Evolutionary conservation across 768 basidiomycete species (phyloP).

Genomic region (Boletus tomentosulus): DNA sequence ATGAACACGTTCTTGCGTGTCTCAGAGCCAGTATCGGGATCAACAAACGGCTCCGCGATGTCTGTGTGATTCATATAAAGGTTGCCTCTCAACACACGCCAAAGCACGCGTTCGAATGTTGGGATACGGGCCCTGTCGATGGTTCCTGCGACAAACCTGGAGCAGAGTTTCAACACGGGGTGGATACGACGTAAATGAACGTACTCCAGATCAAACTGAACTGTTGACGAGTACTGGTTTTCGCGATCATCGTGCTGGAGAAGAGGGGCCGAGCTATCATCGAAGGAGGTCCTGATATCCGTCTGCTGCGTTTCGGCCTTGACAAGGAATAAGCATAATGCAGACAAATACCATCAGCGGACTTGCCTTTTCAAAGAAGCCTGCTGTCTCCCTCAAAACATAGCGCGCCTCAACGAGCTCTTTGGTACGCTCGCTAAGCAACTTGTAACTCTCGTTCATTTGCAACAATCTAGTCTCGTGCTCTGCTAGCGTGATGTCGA

Average conservation of each 20-base stretch:
- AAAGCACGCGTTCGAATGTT: conserved; percentile 95
- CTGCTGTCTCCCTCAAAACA: conserved; percentile 91
- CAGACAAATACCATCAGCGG: neutral
- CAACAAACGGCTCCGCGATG: conserved; percentile 88
- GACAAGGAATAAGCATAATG: conserved; percentile 6
- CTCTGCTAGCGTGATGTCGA: conserved; percentile 82
- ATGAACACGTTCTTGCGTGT: conserved; percentile 98
- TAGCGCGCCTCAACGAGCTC: conserved; percentile 93
- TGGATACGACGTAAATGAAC: conserved; percentile 20
- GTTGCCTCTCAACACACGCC: conserved; percentile 97
- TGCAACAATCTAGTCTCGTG: conserved; percentile 79
- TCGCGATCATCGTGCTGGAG: conserved; percentile 89
- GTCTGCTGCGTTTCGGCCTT: conserved; percentile 76
- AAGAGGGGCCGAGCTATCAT: conserved; percentile 86
- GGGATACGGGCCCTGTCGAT: conserved; percentile 89
- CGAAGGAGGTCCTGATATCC: conserved; percentile 85
- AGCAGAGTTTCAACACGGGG: neutral
- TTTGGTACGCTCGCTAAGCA: conserved; percentile 75
- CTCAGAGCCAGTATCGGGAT: conserved; percentile 77
- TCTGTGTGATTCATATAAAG: conserved; percentile 99
- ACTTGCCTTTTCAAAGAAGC: conserved; percentile 86
- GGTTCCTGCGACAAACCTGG: conserved; percentile 91
- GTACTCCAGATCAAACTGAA: conserved; percentile 87
- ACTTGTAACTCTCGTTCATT: conserved; percentile 94
- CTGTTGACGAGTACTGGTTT: conserved; percentile 47